phyloP scores from a whole-genome alignment of 805 yeast species.

The Candida boidinii region DNA sequence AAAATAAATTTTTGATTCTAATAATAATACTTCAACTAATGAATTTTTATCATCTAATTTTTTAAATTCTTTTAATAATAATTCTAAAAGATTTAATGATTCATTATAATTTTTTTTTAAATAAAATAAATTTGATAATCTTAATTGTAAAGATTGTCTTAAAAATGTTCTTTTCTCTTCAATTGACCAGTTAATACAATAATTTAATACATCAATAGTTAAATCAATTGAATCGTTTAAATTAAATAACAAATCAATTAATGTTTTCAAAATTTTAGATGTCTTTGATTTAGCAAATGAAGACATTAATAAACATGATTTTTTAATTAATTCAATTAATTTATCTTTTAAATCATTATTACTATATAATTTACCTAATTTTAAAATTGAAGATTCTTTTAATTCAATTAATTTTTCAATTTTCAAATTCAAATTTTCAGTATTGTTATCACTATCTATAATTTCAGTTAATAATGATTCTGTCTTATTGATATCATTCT shows the following conservation, averaged over 20 bases:
- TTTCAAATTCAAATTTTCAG: constrained; percentile 5
- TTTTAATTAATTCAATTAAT: constrained; percentile 38
- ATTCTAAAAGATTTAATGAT: constrained; percentile 64
- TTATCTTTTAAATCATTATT: constrained; percentile 36
- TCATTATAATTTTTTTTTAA: constrained; percentile 55
- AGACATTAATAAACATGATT: constrained; percentile 57
- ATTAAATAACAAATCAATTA: constrained; percentile 71
- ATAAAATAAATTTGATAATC: constrained; percentile 69
- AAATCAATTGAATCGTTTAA: constrained; percentile 43
- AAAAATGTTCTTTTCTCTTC: constrained; percentile 78
- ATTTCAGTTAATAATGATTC: no score
- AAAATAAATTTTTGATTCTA: constrained; percentile 86
- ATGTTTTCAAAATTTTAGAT: constrained; percentile 76
- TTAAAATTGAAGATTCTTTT: constrained; percentile 64
- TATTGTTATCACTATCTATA: no score
- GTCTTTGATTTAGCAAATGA: constrained; percentile 89
- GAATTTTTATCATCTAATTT: constrained; percentile 93
- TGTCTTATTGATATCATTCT: no score
- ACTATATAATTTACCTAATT: constrained; percentile 67
- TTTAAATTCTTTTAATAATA: constrained; percentile 76
- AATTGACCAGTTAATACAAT: constrained; percentile 82
- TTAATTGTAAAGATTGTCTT: constrained; percentile 80
- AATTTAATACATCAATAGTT: constrained; percentile 67
- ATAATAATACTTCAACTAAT: constrained; percentile 87
- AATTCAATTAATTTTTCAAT: constrained; percentile 37